Evolutionary conservation across 345 rosid genomes (phyloP).

Genomic region (Pelargonium nanum): DNA sequence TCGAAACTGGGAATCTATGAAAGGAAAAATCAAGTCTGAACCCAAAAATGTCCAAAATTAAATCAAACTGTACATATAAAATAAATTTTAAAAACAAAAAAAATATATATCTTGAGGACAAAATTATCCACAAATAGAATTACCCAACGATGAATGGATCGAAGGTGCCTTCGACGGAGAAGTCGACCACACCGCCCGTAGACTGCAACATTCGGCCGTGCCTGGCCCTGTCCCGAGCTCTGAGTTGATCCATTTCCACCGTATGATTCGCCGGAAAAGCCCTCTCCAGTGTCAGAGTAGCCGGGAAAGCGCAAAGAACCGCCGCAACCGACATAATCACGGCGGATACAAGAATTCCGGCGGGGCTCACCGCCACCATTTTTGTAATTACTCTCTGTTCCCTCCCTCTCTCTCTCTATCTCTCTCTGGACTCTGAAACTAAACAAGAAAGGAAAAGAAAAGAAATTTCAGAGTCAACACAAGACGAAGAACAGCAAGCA

Average conservation of each 20-base stretch:
- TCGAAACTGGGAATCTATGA: not conserved
- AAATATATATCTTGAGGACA: not conserved
- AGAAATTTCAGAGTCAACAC: not conserved
- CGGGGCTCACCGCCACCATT: conserved; percentile 13
- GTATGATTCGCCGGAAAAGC: conserved; percentile 46
- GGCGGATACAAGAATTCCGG: conserved; percentile 12
- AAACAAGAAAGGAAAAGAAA: no score
- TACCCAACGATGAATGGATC: conserved; percentile 90
- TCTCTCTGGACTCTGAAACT: not conserved
- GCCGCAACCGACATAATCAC: conserved; percentile 12
- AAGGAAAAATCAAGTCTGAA: not conserved
- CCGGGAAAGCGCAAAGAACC: conserved; percentile 24
- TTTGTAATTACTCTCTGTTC: no score
- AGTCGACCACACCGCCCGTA: conserved; percentile 53
- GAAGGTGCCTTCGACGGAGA: conserved; percentile 66
- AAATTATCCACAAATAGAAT: not conserved
- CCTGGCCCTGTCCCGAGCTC: conserved; percentile 52
- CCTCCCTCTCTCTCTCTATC: not conserved
- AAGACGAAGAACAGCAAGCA: not conserved
- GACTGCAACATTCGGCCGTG: conserved; percentile 79
- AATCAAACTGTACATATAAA: not conserved
- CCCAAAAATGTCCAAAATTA: not conserved
- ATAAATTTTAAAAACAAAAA: not conserved
- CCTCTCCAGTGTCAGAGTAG: conserved; percentile 22
- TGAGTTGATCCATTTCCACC: conserved; percentile 48